phyloP scores from a whole-genome alignment of 495 filamentous ascomycete genomes.

The Platismatia glauca region DNA sequence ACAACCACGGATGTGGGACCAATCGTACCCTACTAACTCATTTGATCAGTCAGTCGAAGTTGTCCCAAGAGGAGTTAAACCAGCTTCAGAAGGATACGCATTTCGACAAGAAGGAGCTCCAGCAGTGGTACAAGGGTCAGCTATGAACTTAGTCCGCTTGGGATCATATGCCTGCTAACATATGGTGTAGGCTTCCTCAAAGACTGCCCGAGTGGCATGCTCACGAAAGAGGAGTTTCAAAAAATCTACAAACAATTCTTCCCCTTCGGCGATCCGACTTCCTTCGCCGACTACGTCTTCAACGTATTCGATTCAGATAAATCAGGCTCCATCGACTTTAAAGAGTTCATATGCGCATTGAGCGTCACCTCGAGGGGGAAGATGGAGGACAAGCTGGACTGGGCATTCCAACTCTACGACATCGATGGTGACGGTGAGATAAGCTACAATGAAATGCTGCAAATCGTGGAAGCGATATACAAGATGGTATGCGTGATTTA shows the following conservation, averaged over 20 bases:
- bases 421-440: conserved; percentile 99
- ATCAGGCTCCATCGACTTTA: conserved; percentile 96
- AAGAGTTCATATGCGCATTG: conserved; percentile 97
- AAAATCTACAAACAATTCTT: conserved; percentile 99
- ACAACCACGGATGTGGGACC: background rate
- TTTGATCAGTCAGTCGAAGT: conserved; percentile 69
- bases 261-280: conserved; percentile 92
- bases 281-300: conserved; percentile 98
- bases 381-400: conserved; percentile 99
- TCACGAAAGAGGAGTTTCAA: conserved; percentile 97
- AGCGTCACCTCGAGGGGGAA: conserved; percentile 94
- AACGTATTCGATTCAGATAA: conserved; percentile 98
- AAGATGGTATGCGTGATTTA: conserved; percentile 69
- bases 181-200: conserved; percentile 75
- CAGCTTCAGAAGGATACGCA: conserved; percentile 94
- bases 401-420: conserved; percentile 99
- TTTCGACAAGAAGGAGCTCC: conserved; percentile 99
- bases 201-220: conserved; percentile 91
- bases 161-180: conserved; percentile 13
- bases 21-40: background rate
- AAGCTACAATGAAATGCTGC: conserved; percentile 96
- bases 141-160: conserved; percentile 5
- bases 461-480: conserved; percentile 98
- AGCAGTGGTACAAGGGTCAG: conserved; percentile 99
- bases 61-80: conserved; percentile 85